Evolutionary conservation across 768 basidiomycete species (phyloP).

Genomic region (Trametes cinnabarina): DNA sequence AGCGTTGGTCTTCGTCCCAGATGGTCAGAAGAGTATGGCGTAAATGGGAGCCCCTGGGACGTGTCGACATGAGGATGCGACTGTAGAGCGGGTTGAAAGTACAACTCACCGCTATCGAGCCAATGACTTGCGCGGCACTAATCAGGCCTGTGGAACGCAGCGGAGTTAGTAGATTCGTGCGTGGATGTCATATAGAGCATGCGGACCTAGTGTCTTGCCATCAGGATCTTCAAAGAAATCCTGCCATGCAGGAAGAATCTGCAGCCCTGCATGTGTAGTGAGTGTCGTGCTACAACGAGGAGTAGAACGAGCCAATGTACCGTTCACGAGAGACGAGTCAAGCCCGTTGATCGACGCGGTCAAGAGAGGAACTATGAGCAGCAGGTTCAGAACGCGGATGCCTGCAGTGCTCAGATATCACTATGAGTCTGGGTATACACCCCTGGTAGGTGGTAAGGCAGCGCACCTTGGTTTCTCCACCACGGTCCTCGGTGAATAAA

Average conservation of each 20-base stretch:
- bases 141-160: slow-evolving; percentile 48
- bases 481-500: slow-evolving; percentile 59
- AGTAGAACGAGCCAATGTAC: slow-evolving; percentile 20
- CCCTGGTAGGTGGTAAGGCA: neutral
- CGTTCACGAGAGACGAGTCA: slow-evolving; percentile 66
- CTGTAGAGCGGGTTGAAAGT: neutral
- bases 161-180: neutral
- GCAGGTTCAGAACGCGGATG: slow-evolving; percentile 56
- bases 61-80: neutral
- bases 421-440: no score
- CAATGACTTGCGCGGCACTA: slow-evolving; percentile 54
- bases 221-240: slow-evolving; percentile 51
- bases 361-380: slow-evolving; percentile 59
- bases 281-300: slow-evolving; percentile 26
- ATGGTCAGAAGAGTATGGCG: slow-evolving; percentile 58
- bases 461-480: slow-evolving; percentile 60
- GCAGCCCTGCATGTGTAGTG: slow-evolving; percentile 46
- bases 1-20: slow-evolving; percentile 61
- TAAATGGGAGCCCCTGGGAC: slow-evolving; percentile 55
- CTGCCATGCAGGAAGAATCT: slow-evolving; percentile 66
- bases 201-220: slow-evolving; percentile 48
- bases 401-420: slow-evolving; percentile 45
- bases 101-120: slow-evolving; percentile 25
- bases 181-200: neutral
- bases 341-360: slow-evolving; percentile 67